phyloP scores from a whole-genome alignment of 1,284 basidiomycete genomes.

The Sporisorium graminicola region DNA sequence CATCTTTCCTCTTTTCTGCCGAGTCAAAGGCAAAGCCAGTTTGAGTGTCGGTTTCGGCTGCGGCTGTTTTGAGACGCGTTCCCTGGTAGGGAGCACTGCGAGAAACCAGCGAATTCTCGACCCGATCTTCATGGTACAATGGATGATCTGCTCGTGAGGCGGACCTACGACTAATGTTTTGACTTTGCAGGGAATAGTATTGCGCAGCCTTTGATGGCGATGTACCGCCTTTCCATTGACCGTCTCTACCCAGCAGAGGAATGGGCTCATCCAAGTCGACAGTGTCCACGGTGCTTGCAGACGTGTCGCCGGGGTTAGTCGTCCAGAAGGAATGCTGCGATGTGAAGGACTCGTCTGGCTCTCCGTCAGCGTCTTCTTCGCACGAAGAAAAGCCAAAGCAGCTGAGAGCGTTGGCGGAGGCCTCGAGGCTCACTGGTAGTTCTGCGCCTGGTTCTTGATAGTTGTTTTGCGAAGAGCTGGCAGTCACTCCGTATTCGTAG shows the following conservation, averaged over 20 bases:
- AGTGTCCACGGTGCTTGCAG: conserved; percentile 15
- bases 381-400: conserved; percentile 16
- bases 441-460: not conserved
- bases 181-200: not conserved
- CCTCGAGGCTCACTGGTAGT: not conserved
- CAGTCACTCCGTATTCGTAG: conserved; percentile 1
- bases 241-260: conserved; percentile 23
- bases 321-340: conserved; percentile 30
- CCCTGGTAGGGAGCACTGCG: not conserved
- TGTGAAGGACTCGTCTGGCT: conserved; percentile 21
- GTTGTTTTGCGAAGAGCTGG: not conserved
- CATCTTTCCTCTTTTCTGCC: not conserved
- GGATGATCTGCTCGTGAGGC: not conserved
- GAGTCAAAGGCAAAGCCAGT: not conserved
- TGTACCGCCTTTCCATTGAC: conserved; percentile 19
- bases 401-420: not conserved
- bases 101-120: not conserved
- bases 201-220: not conserved
- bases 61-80: not conserved
- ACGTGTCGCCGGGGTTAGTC: conserved; percentile 14
- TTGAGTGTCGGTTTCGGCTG: not conserved
- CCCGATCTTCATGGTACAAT: not conserved
- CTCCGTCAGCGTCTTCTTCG: conserved; percentile 42
- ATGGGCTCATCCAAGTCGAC: conserved; percentile 19
- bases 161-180: not conserved